A percentile compares a stretch with the other conserved stretches of the same genome.
Conservation (phyloP, 495 filamentous ascomycete genomes). For the Neurospora hispaniola region DNA sequence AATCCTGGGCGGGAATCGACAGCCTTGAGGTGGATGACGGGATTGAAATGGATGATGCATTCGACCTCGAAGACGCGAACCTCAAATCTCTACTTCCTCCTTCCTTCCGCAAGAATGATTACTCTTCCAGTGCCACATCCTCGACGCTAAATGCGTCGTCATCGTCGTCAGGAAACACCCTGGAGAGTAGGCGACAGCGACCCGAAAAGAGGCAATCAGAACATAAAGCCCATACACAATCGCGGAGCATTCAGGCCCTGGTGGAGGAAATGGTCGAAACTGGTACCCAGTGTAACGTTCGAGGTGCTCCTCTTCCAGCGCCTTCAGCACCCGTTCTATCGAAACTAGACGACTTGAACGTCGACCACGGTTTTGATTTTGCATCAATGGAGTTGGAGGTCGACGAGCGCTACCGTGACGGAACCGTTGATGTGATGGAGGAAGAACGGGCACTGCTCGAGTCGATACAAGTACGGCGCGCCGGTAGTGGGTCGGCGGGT, state of each 20-base stretch:
- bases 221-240: constrained; percentile 6
- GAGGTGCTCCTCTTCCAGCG: constrained; percentile 9
- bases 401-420: constrained; percentile 15
- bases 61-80: background rate
- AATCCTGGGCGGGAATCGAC: background rate
- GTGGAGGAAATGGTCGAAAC: constrained; percentile 27
- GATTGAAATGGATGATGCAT: background rate
- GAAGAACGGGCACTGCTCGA: constrained; percentile 13
- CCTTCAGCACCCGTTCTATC: constrained; percentile 1
- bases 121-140: background rate
- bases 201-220: background rate
- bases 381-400: constrained; percentile 16
- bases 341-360: background rate
- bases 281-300: constrained; percentile 27
- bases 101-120: background rate
- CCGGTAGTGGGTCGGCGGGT: constrained; percentile 18
- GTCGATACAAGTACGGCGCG: constrained; percentile 14
- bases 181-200: background rate
- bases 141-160: background rate
- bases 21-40: background rate
- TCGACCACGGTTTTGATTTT: constrained; percentile 4
- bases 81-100: background rate
- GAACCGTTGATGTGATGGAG: constrained; percentile 1
- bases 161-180: background rate
- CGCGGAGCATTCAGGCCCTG: constrained; percentile 14